These are phyloP conservation scores for Sphaerostilbella broomeana DNA, from an alignment of 2,329 filamentous ascomycete species.

Conservation along the genomic window DNA sequence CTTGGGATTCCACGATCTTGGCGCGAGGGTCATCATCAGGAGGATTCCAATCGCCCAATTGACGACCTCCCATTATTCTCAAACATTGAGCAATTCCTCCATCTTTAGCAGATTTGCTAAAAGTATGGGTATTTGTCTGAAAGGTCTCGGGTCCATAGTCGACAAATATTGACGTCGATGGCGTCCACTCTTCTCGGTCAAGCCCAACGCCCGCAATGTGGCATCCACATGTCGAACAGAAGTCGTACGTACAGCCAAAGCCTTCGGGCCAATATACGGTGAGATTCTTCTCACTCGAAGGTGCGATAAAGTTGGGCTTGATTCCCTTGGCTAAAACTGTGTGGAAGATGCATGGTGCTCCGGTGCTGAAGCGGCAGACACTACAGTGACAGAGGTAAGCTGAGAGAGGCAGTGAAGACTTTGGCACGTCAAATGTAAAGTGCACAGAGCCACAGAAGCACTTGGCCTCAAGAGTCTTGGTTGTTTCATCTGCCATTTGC, in stretches of 20 bases:
- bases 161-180: constrained; percentile 35
- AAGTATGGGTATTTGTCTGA: constrained; percentile 30
- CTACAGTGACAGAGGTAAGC: constrained; percentile 41
- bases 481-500: constrained; percentile 12
- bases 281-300: constrained; percentile 32
- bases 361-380: constrained; percentile 37
- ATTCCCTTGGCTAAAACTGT: constrained; percentile 28
- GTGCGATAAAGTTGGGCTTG: constrained; percentile 33
- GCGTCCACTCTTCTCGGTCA: constrained; percentile 29
- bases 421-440: constrained; percentile 35
- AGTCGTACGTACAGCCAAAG: constrained; percentile 30
- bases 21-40: constrained; percentile 21
- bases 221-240: constrained; percentile 41
- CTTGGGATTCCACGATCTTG: constrained; percentile 21
- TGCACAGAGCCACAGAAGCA: constrained; percentile 40
- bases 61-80: constrained; percentile 24
- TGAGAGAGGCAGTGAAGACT: constrained; percentile 32
- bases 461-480: constrained; percentile 35
- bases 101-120: constrained; percentile 30
- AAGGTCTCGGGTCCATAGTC: constrained; percentile 30
- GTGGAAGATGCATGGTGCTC: constrained; percentile 38
- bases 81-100: constrained; percentile 33
- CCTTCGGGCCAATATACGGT: constrained; percentile 29
- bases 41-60: constrained; percentile 33
- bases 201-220: constrained; percentile 35